Evolutionary conservation across 148 eudicot genomes (phyloP), one percentile per base, ranked within the genome.

Genomic region (Nyssa sinensis): DNA sequence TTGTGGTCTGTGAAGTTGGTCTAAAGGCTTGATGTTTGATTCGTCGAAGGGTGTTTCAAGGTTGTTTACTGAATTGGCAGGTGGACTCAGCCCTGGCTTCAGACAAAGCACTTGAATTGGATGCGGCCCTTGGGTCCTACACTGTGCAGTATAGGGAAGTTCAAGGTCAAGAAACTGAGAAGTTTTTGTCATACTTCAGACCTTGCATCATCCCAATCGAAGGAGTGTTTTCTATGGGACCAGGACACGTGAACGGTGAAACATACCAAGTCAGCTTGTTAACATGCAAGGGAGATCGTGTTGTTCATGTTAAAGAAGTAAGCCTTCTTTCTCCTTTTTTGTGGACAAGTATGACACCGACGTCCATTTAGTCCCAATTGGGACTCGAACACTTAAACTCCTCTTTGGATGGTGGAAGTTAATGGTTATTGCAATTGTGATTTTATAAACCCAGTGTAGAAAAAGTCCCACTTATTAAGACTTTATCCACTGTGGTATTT

Each of bases 81-180:
- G 88, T 81, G 57, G 93, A 89, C 76, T 85, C 87, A 29, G 80
- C 80, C 63, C 27, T 79, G 60, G 89, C 80, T 49, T 84, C 90
- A 33, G 81, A 83, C 41, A 91, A 89, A 80, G 82, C 94, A 28
- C 83, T 91, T 74, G 97, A 91, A 76, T 73, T 91, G 78, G 97
- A 91, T 81, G 79, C 86, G 44, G 85, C 90, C 27, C 74, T 91
- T 47, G 93, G 93, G 27, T 86, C 90, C 51, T 84, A 88, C 53
- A 80, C 89, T 60, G 97, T 91, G 78, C 97, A 91, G 78, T 91
- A 88, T 78, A 84, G 83, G 61, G 97, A 91, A 83, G 74, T 86
- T 55, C 97, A 91, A 81, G 97, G 97, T 63, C 88, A 86, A 73
- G 97, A 91, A 79, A 80, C 94, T 2, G 90, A 84, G 72, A 86